Percentiles rank a stretch among this genome's conserved stretches.
phyloP scores from a whole-genome alignment of 192 early-diverging fungal species.

The Coemansia sp. region DNA sequence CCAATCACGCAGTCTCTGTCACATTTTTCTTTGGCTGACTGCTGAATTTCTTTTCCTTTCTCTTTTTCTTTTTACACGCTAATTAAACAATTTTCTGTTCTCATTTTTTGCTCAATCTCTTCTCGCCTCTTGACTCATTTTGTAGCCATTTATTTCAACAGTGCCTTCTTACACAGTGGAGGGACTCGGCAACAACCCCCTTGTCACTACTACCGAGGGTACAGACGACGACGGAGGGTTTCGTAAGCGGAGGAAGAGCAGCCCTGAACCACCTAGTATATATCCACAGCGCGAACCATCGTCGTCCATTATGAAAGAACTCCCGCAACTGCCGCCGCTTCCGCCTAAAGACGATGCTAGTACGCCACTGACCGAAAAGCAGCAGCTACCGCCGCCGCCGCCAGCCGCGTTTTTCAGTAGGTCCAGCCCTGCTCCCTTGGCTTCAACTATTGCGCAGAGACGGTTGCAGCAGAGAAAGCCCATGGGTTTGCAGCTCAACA shows the following conservation, averaged over 20 bases:
- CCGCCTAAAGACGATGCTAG: not conserved
- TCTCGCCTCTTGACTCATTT: not conserved
- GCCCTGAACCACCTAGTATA: not conserved
- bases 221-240: not conserved
- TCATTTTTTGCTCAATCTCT: not conserved
- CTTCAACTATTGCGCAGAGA: constrained; percentile 38
- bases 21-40: not conserved
- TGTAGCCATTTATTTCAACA: not conserved
- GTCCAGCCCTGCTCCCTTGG: not conserved
- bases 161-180: constrained; percentile 2
- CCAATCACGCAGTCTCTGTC: not conserved
- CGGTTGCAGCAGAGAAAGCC: constrained; percentile 34
- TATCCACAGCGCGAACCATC: not conserved
- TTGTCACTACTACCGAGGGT: not conserved
- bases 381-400: not conserved
- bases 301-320: not conserved
- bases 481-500: constrained; percentile 37
- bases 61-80: no score
- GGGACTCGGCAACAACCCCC: not conserved
- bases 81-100: not conserved
- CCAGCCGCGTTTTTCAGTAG: not conserved
- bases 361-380: not conserved
- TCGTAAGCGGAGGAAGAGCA: constrained; percentile 8
- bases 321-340: not conserved
- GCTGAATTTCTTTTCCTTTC: not conserved